Base-by-base conservation (phyloP, 257 asterid species). In the Solanum infundibuliforme region DNA sequence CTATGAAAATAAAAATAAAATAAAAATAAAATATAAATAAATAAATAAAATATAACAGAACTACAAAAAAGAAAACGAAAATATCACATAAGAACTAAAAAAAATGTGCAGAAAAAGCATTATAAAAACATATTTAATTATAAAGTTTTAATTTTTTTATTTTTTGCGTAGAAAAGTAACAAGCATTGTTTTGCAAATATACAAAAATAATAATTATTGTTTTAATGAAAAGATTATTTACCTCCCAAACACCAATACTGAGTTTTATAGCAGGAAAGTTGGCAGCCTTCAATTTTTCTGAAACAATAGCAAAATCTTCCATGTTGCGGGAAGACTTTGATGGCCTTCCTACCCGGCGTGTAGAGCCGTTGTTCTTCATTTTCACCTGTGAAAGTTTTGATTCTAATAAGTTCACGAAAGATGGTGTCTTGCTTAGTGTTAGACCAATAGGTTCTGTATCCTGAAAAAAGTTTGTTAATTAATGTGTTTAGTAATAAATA, bases 241-340 rank as follows among this genome's bases (percentile, higher is more conserved):
- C 98, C 98, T 94, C 89, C 98, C 98, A 96, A 4, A 35, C 8
- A 46, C 98, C 99, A 16, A 96, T 93, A 18, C 4, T 86, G 3
- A 96, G 68, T 23, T 23, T 29, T 11, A 46, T 2, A 5, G 94
- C 97, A 0, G 94, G 93, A 76, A 96, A 92, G 77, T 94, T 96
- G 13, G 95, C 89, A 5, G 99, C 98, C 91, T 95, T 95, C 1
- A 91, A 20, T 83, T 88, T 94, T 89, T 95, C 98, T 7, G 90
- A 35, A 72, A 41, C 23, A 43, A 87, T 60, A 84, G 83, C 88
- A 14, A 34, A 60, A n/a, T 90, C 92, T 1, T 89, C 86, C 21
- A 3, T 25, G 1, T 76, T 62, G 7, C 16, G 71, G 71, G 31
- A 62, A 62, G 71, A 62, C 25, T 62, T 62, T n/a, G 71, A 62